A percentile compares a stretch with the other conserved stretches of the same genome.
These are phyloP conservation scores for Beauveria bassiana DNA, from an alignment of 2,329 filamentous ascomycete genomes.

Conservation along the genomic window DNA sequence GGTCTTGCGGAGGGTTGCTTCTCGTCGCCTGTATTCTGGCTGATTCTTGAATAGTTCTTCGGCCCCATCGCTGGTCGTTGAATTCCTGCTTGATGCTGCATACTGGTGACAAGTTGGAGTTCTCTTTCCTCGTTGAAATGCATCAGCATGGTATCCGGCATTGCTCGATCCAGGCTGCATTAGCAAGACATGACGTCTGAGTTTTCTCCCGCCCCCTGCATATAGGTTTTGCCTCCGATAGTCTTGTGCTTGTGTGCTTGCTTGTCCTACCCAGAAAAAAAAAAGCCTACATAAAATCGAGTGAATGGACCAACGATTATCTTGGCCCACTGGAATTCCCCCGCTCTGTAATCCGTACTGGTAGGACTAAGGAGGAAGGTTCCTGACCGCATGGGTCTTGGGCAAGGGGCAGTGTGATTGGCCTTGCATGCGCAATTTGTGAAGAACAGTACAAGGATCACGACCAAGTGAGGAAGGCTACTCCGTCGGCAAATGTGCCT, in stretches of 20 bases:
- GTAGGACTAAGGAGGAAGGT: not conserved
- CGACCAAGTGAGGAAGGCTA: not conserved
- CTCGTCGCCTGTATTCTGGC: not conserved
- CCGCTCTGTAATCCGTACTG: not conserved
- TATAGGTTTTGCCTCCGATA: not conserved
- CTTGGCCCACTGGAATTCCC: not conserved
- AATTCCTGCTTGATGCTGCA: too few relatives aligned
- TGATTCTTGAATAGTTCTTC: not conserved
- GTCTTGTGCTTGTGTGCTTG: not conserved
- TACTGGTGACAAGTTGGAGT: not conserved
- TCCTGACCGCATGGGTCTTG: not conserved
- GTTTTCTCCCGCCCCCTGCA: not conserved
- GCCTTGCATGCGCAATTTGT: slow-evolving; percentile 4
- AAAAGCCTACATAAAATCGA: not conserved
- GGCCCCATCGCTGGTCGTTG: not conserved
- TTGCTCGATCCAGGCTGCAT: slow-evolving; percentile 1
- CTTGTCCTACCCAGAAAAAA: too few relatives aligned
- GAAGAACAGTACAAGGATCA: not conserved
- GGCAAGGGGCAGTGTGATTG: slow-evolving; percentile 5
- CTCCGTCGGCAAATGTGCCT: not conserved
- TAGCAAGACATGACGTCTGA: not conserved
- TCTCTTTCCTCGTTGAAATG: not conserved
- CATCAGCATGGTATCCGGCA: not conserved
- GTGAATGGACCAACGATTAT: not conserved
- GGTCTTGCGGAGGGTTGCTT: not conserved